phyloP scores from a whole-genome alignment of 1,284 basidiomycete genomes.

The Irpex sp. region DNA sequence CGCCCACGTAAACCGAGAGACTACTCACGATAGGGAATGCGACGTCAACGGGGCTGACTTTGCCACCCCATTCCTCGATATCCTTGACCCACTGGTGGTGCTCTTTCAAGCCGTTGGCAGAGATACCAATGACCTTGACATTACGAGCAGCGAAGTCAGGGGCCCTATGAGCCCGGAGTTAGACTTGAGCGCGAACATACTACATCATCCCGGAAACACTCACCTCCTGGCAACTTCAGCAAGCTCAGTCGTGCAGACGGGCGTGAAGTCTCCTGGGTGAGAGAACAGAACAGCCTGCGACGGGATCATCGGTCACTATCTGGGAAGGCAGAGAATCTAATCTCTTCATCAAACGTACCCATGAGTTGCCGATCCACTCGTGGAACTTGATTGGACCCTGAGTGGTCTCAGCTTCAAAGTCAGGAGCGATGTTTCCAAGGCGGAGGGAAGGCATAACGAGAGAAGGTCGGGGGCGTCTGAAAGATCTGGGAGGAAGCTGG shows the following conservation, averaged over 20 bases:
- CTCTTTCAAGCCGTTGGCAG: slow-evolving; percentile 85
- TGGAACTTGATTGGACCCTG: slow-evolving; percentile 82
- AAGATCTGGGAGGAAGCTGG: background rate
- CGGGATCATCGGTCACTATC: background rate
- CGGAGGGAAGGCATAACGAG: slow-evolving; percentile 48
- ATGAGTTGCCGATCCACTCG: slow-evolving; percentile 85
- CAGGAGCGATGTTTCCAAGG: slow-evolving; percentile 76
- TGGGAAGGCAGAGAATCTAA: background rate
- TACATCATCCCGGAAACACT: slow-evolving; percentile 2
- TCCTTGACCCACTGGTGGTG: slow-evolving; percentile 93
- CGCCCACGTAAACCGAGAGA: background rate
- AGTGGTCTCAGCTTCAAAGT: slow-evolving; percentile 85
- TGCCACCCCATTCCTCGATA: slow-evolving; percentile 78
- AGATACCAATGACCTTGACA: slow-evolving; percentile 94
- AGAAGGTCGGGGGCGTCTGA: background rate
- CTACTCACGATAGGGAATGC: slow-evolving; percentile 85
- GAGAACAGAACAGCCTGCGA: slow-evolving; percentile 81
- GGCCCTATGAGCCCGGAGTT: slow-evolving; percentile 33
- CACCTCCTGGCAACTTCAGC: slow-evolving; percentile 84
- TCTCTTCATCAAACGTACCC: slow-evolving; percentile 49
- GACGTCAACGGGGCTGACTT: slow-evolving; percentile 68
- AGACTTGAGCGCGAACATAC: background rate
- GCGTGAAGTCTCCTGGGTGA: slow-evolving; percentile 87
- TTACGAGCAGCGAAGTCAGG: slow-evolving; percentile 83
- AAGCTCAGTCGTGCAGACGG: slow-evolving; percentile 95